phyloP scores from a whole-genome alignment of 371 early-diverging fungal species.

The Rhizopus delemar region DNA sequence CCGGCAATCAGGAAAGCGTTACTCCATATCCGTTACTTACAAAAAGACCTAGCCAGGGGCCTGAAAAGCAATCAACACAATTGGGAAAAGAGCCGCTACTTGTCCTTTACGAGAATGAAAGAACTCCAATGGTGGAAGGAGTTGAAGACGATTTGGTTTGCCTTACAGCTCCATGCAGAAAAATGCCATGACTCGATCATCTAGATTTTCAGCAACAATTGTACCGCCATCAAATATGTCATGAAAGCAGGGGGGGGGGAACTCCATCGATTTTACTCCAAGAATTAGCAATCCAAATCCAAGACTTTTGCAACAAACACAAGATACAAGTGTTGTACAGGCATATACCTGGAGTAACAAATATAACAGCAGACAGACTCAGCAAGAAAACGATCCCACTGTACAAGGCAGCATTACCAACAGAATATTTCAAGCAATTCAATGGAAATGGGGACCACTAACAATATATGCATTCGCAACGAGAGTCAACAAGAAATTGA shows the following conservation, averaged over 20 bases:
- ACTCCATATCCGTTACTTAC: slow-evolving; percentile 5
- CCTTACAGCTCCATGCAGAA: slow-evolving; percentile 7
- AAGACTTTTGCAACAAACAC: slow-evolving; percentile 7
- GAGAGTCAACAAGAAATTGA: slow-evolving; percentile 12
- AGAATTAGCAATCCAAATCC: slow-evolving; percentile 12
- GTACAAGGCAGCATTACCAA: slow-evolving; percentile 2
- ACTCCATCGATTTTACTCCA: slow-evolving; percentile 10
- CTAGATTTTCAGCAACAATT: slow-evolving; percentile 13
- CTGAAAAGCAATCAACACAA: neutral
- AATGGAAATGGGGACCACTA: slow-evolving; percentile 2
- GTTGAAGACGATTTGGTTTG: slow-evolving; percentile 15
- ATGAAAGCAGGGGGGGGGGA: slow-evolving; percentile 12
- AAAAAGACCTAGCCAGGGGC: slow-evolving; percentile 5
- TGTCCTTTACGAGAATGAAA: neutral
- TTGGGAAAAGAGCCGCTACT: neutral
- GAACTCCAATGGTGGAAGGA: slow-evolving; percentile 10
- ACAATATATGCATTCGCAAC: slow-evolving; percentile 34
- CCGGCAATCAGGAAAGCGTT: slow-evolving; percentile 13
- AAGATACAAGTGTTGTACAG: slow-evolving; percentile 1
- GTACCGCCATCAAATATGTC: slow-evolving; percentile 19
- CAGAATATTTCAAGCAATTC: neutral
- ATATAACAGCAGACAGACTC: slow-evolving; percentile 8
- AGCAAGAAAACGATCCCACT: slow-evolving; percentile 3
- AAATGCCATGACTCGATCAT: neutral
- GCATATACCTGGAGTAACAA: slow-evolving; percentile 7